These are phyloP conservation scores for Geranomyces variabilis DNA, from an alignment of 192 early-diverging fungal genomes.

Conservation along the genomic window DNA sequence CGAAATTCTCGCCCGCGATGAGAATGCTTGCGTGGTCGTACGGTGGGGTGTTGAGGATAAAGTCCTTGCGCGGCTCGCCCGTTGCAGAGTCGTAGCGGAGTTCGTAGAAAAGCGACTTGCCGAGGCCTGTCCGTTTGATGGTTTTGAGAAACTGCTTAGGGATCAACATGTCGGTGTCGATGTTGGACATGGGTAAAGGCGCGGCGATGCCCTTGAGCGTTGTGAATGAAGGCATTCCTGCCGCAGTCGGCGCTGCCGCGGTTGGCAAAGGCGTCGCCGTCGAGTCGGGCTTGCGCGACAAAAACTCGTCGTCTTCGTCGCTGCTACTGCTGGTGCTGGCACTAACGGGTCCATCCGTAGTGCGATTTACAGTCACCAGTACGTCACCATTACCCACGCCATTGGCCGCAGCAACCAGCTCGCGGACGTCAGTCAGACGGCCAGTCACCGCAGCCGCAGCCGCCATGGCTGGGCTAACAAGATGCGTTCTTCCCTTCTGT, in stretches of 20 bases:
- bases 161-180: conserved; percentile 77
- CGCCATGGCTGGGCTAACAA: conserved; percentile 70
- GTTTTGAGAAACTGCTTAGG: conserved; percentile 80
- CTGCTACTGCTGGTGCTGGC: too few species aligned
- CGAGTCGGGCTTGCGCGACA: not conserved
- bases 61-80: conserved; percentile 51
- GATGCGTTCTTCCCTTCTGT: conserved; percentile 66
- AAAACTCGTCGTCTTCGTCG: too few species aligned
- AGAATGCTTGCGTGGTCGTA: conserved; percentile 58
- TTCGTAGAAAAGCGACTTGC: conserved; percentile 62
- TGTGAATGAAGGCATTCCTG: conserved; percentile 65
- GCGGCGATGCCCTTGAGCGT: conserved; percentile 60
- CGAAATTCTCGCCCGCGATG: conserved; percentile 68
- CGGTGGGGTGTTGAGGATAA: conserved; percentile 64
- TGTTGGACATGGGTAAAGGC: conserved; percentile 63
- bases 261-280: not conserved
- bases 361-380: conserved; percentile 37
- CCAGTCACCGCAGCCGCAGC: conserved; percentile 71
- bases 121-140: conserved; percentile 71
- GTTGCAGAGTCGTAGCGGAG: conserved; percentile 59
- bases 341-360: conserved; percentile 31
- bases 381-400: conserved; percentile 21
- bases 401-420: conserved; percentile 27
- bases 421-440: conserved; percentile 62
- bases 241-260: conserved; percentile 18